Base-by-base conservation (phyloP, 2,329 filamentous ascomycete genomes). In the Talaromyces sp. region DNA sequence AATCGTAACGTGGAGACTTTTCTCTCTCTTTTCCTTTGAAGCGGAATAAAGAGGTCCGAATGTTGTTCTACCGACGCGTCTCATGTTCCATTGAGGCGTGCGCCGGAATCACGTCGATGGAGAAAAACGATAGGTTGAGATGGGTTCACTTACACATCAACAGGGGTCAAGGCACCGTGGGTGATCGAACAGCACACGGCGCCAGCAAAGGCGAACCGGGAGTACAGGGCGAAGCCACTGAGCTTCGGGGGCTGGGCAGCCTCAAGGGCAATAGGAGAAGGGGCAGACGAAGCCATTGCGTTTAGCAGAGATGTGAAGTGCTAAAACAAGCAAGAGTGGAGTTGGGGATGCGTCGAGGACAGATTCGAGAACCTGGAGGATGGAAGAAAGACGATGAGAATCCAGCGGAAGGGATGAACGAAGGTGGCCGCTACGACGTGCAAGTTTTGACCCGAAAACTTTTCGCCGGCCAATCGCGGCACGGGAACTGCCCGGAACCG, bases 121-220 rank as follows among this genome's bases (percentile, higher is more conserved):
- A 47, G 23, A n/a, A 4, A 27, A 4, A 27, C 44, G 16, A 47
- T 5, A 47, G 16, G 8, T 27, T 18, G 44, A 47, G 12, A 47
- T 47, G 30, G 33, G 12, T 8, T 10, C 52, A 91, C 94, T 81
- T 95, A 98, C 94, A 99, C 95, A 90, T 99, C 95, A 80, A 99
- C 92, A 76, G 95, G 95, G 71, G 95, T 99, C 73, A 98, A 88
- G 75, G 86, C 90, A 81, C 94, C 95, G 87, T 99, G 95, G 76
- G 95, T 99, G 82, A 98, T 83, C 72, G 93, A 95, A 82, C 95
- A 99, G 89, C 95, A 97, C 85, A 98, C 83, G 73, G 95, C 95
- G 82, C 95, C 95, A 73, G 95, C 93, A 74, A 99, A 90, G 82
- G 95, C 94, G 84, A 97, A 97, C 81, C 92, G 88, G 73, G 91